Evolutionary conservation across 768 basidiomycete genomes (phyloP), one percentile per base, ranked within the genome.

Genomic region (Tylopilus felleus): DNA sequence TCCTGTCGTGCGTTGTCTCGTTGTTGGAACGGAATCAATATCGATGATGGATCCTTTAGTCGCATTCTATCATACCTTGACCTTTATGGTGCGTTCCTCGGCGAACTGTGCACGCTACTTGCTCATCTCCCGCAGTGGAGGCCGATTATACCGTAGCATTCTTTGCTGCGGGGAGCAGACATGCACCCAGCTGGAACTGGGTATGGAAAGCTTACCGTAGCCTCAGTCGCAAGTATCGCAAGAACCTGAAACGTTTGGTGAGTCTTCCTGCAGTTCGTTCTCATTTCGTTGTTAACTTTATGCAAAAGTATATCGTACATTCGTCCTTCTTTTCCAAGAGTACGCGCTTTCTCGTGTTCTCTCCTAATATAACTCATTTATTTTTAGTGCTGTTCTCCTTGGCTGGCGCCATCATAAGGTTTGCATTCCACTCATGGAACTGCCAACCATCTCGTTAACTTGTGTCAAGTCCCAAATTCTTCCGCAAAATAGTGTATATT

Each of bases 281-380:
- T 4, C n/a, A 22, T 46, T 38, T 42, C 14, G 22, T n/a, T 29
- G 36, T 59, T 65, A n/a, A 64, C 21, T 19, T 31, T 51, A 10
- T 13, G 21, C 33, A 49, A 63, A 91, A 92, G 89, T 89, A 86
- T 69, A 88, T 94, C 55, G 87, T 94, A 4, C 92, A 94, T 63
- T 85, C 92, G 3, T 88, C 86, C 2, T 90, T 90, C 71, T 93
- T 92, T 71, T 85, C 91, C 5, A 93, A 91, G 71, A 92, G 91
- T 90, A 53, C 19, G 82, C 69, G 1, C 38, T 33, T 56, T 44
- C 27, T 19, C 38, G 4, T 41, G 49, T 40, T 31, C 38, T 19
- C 36, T 41, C n/a, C 19, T 48, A 14, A 28, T 13, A 25, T 49
- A 57, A 52, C 64, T 59, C 12, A 57, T 47, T 17, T 47, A 43